Base-by-base conservation (phyloP, 192 early-diverging fungal species). In the Backusella macrospora region DNA sequence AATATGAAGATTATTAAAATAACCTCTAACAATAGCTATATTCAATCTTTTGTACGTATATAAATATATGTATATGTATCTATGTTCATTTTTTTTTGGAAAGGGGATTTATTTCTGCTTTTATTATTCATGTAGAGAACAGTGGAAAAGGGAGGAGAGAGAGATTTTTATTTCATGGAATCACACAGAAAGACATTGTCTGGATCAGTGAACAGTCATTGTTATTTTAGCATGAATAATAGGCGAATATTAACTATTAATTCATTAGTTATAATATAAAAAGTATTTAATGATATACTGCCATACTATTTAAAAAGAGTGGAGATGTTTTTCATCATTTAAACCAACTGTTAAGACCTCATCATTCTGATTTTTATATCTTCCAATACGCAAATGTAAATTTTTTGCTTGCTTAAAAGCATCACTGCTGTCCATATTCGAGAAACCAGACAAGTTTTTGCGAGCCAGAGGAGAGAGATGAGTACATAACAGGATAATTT, bases 351-450 rank as follows among this genome's bases (percentile, higher is more conserved):
- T 59, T n/a, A 59, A 59, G 21, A 59, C 18, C 26, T 59, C 21
- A 26, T 59, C 52, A 59, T 18, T 13, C 23, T 23, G 52, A 21
- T 59, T 23, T 4, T 7, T 59, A 59, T 59, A 12, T n/a, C 26
- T 59, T 59, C 52, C 52, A 26, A 59, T 59, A 26, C 52, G 52
- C 63, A 65, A 38, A 6, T 43, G n/a, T 45, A 68, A 16, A 12
- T 68, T 8, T 12, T 68, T 45, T 16, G 67, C 67, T 6, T 16
- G 9, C 6, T 29, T 16, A 47, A 68, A 68, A 16, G 45, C 45
- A 16, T 3, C 13, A 14, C 23, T 26, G n/a, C 23, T 68, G 29
- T 68, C 67, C 26, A 68, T 15, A 29, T 26, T 68, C 7, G 67
- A 68, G n/a, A 68, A 26, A 0, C 44, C 21, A 6, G 6, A 2